These are phyloP conservation scores for Nannochloropsis oceanica DNA, from an alignment of 108 stramenopile genomes.

Conservation along the genomic window DNA sequence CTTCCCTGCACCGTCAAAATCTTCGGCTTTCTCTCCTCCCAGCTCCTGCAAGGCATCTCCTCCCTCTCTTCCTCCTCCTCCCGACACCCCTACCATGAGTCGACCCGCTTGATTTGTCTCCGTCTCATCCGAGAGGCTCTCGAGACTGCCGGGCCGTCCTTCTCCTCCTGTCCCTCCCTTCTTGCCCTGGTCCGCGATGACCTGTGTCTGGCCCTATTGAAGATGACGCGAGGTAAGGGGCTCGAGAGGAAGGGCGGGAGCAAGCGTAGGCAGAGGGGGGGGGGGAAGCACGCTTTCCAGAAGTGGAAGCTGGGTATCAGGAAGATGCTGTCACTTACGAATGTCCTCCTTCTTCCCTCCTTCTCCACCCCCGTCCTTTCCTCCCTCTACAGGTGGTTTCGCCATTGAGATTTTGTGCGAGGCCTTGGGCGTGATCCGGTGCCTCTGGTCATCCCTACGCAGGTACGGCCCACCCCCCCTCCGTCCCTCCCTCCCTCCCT, in stretches of 20 bases:
- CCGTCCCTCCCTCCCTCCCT: background rate
- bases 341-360: too few relatives aligned
- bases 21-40: slow-evolving; percentile 21
- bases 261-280: too few relatives aligned
- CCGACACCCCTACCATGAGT: too few relatives aligned
- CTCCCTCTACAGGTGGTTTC: too few relatives aligned
- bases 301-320: too few relatives aligned
- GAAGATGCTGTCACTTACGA: too few relatives aligned
- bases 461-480: background rate
- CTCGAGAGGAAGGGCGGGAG: background rate
- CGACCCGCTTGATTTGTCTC: background rate
- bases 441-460: slow-evolving; percentile 6
- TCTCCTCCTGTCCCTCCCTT: background rate
- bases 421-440: slow-evolving; percentile 2
- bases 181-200: slow-evolving; percentile 13
- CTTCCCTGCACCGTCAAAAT: slow-evolving; percentile 5
- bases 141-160: background rate
- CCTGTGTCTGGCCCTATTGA: slow-evolving; percentile 15
- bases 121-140: background rate
- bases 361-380: too few relatives aligned
- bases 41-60: background rate
- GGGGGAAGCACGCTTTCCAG: too few relatives aligned
- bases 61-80: too few relatives aligned
- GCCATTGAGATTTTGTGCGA: background rate
- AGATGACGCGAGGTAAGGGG: background rate